A percentile compares a stretch with the other conserved stretches of the same genome.
These are phyloP conservation scores for Xylariaceae sp. DNA, from an alignment of 2,329 filamentous ascomycete genomes.

Conservation along the genomic window DNA sequence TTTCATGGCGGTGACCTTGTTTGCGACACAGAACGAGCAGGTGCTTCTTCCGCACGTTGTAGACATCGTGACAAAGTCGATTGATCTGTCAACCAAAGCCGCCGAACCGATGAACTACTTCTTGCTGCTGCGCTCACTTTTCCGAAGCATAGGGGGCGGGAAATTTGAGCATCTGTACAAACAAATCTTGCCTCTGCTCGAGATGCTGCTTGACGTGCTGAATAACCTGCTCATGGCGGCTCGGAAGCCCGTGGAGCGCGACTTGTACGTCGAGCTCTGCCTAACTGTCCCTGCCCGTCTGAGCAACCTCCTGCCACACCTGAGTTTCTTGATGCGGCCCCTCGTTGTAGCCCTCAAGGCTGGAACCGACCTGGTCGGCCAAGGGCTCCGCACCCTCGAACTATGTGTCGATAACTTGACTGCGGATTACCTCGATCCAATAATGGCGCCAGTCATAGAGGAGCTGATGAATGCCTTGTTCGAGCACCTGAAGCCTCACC, in stretches of 20 bases:
- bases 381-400: conserved; percentile 87
- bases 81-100: conserved; percentile 89
- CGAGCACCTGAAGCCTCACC: conserved; percentile 87
- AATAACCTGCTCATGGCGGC: conserved; percentile 91
- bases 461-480: conserved; percentile 97
- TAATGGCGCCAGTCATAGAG: conserved; percentile 98
- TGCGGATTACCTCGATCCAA: conserved; percentile 94
- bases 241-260: conserved; percentile 81
- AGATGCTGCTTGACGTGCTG: conserved; percentile 95
- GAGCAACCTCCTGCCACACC: conserved; percentile 88
- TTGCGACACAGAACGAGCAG: conserved; percentile 90
- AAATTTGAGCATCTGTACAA: conserved; percentile 98
- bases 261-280: conserved; percentile 94
- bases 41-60: conserved; percentile 93
- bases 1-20: conserved; percentile 98
- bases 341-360: conserved; percentile 91
- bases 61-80: conserved; percentile 94
- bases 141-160: conserved; percentile 92
- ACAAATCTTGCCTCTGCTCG: conserved; percentile 88
- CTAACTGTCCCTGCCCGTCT: conserved; percentile 91
- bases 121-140: conserved; percentile 82
- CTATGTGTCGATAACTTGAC: conserved; percentile 98
- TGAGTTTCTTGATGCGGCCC: conserved; percentile 95
- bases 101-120: conserved; percentile 99
- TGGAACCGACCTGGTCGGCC: conserved; percentile 88